Base-by-base conservation (phyloP, 2,329 filamentous ascomycete species). In the Nemania diffusa region DNA sequence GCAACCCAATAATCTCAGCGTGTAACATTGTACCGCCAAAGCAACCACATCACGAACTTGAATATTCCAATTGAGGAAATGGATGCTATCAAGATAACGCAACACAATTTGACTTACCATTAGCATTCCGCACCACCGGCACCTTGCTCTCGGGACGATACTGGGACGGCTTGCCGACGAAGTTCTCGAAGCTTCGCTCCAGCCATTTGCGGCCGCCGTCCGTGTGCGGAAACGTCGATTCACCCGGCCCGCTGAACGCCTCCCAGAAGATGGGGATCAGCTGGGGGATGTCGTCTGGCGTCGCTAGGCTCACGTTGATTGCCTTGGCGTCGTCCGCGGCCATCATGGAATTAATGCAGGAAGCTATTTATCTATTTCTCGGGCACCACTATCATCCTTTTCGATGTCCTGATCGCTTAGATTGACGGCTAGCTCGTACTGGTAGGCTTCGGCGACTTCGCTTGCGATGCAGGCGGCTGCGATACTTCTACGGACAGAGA, bases 211-310 rank as follows among this genome's bases (percentile, higher is more conserved):
- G 71, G 8, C 72, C 73, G 32, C 56, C 64, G 1, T 74, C 70
- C 11, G 69, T 73, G 11, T 72, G 73, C 4, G 72, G 73, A 48
- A 76, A 75, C 13, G 71, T 56, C 17, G 64, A 42, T 46, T 73
- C 73, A 5, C 67, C 73, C 3, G 73, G 72, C 11, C 71, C 70
- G 53, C 60, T 68, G 40, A 73, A 75, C 4, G 73, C 71, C 56
- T 73, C 73, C 71, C 70, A 72, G 63, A 73, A 73, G 27, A 76
- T 73, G 48, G 67, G 61, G 46, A 74, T 57, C 17, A 74, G 64
- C 13, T 69, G 68, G 6, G 72, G 65, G 42, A 75, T 72, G 37
- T 75, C 71, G 34, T 72, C 70, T 11, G 60, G 53, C 4, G 51
- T 75, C 20, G 74, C 73, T 5, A 74, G 48, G 58, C 64, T 68